Percentiles rank a stretch among this genome's conserved stretches.
Conservation (phyloP, 2,329 filamentous ascomycete species). For the Camillea tinctor region DNA sequence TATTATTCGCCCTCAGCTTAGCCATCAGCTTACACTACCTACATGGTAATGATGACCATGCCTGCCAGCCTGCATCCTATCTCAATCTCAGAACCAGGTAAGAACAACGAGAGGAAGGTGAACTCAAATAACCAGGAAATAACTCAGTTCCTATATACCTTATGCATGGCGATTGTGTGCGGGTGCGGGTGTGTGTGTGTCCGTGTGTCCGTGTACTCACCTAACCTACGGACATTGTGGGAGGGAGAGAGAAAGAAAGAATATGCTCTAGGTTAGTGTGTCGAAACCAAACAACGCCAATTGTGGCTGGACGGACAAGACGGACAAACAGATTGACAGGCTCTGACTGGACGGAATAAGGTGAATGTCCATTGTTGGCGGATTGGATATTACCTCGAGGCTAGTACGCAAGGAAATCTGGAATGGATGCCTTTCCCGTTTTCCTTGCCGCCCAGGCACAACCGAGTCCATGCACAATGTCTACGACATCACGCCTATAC, state of each 20-base stretch:
- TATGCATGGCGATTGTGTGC: too few species aligned
- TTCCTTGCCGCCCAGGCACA: conserved; percentile 44
- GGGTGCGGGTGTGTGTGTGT: too few species aligned
- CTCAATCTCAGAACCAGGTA: background rate
- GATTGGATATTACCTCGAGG: background rate
- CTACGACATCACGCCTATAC: conserved; percentile 38
- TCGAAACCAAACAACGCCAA: too few species aligned
- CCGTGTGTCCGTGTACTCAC: too few species aligned
- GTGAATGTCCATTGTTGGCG: background rate
- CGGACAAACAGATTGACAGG: background rate
- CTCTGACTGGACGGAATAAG: background rate
- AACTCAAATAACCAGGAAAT: too few species aligned
- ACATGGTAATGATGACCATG: background rate
- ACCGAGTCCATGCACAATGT: conserved; percentile 38
- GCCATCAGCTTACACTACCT: conserved; percentile 9
- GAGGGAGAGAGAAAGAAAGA: too few species aligned
- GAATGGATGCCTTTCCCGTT: background rate
- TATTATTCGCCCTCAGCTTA: conserved; percentile 11
- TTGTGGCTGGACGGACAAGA: too few species aligned
- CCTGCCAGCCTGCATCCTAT: background rate
- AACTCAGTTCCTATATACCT: too few species aligned
- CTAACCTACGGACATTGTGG: too few species aligned
- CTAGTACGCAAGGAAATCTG: background rate
- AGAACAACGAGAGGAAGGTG: too few species aligned
- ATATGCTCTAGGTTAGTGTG: too few species aligned